Evolutionary conservation across 2,329 filamentous ascomycete species (phyloP).

Genomic region (Aspergillus calidoustus): DNA sequence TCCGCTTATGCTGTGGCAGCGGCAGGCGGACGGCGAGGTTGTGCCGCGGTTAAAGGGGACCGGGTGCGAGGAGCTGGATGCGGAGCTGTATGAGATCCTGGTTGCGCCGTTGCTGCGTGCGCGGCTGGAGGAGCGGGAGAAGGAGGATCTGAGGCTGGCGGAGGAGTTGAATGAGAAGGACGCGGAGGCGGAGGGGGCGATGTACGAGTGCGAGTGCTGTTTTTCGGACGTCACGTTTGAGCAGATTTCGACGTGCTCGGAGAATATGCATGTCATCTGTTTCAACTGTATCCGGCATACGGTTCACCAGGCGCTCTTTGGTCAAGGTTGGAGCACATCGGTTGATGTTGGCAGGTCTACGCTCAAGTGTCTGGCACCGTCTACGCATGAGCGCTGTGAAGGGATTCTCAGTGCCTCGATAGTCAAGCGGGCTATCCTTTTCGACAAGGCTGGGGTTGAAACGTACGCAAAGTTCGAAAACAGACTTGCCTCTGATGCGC

Average conservation of each 20-base stretch:
- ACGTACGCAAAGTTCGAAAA: constrained; percentile 77
- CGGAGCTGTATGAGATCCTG: constrained; percentile 45
- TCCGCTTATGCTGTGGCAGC: constrained; percentile 47
- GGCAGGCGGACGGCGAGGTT: constrained; percentile 35
- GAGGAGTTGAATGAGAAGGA: constrained; percentile 50
- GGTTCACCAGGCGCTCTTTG: constrained; percentile 85
- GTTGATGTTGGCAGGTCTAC: constrained; percentile 75
- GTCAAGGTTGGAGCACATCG: constrained; percentile 85
- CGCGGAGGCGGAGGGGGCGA: constrained; percentile 44
- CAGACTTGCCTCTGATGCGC: constrained; percentile 74
- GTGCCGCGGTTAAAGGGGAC: constrained; percentile 46
- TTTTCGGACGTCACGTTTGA: constrained; percentile 54
- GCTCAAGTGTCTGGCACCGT: constrained; percentile 80
- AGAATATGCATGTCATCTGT: constrained; percentile 51
- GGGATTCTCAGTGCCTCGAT: constrained; percentile 74
- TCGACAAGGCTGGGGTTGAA: constrained; percentile 71
- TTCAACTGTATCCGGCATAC: constrained; percentile 80
- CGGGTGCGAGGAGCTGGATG: constrained; percentile 49
- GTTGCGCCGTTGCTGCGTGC: constrained; percentile 43
- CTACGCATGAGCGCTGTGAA: constrained; percentile 67
- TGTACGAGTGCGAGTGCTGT: constrained; percentile 56
- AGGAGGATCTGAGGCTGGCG: constrained; percentile 44
- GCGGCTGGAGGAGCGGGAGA: constrained; percentile 42
- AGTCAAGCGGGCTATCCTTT: constrained; percentile 72
- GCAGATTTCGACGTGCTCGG: constrained; percentile 52